Base-by-base conservation (phyloP, 352 stramenopile genomes). In the Phytopythium vexans region DNA sequence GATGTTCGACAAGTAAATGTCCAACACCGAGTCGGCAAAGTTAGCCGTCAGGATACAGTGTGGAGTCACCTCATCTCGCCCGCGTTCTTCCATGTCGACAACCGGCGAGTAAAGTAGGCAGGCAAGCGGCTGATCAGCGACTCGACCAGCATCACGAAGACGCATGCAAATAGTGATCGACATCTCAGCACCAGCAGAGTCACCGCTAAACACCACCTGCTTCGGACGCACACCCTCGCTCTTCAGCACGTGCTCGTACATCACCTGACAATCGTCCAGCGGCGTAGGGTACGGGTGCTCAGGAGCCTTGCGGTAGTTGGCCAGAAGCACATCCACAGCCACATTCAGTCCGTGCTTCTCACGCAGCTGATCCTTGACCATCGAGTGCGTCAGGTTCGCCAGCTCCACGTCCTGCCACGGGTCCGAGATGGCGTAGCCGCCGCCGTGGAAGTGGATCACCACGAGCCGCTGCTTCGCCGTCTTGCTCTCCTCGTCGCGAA, bases 271-370 rank as follows among this genome's bases (percentile, higher is more conserved):
- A 16, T 80, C 74, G 11, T 80, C 33, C 3, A 56, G 45, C 11
- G 72, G 57, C 3, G 60, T 51, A 2, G 70, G 70, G 48, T 65
- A 80, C 45, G 54, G 56, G 42, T 61, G 41, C 52, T 82, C 70
- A 9, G 70, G 74, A 1, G 59, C 53, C 27, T 82, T 82, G 52
- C 62, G 70, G 48, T 80, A 84, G 59, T 77, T 84, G n/a, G 58
- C 62, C 15, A 82, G 38, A 27, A 82, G 62, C 11, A 82, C 52
- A 9, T 84, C 65, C 6, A 80, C 65, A 7, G 52, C 31, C 39
- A 63, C 46, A 42, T 63, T 41, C 21, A 60, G 38, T 27, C 52
- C 21, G 42, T 61, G 51, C n/a, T 54, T 31, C 27, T 68, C 53
- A 39, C 41, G 48, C 12, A 74, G 33, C 32, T 54, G 56, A 40